Conservation (phyloP, 73 alveolate genomes). For the Durusdinium trenchii region DNA sequence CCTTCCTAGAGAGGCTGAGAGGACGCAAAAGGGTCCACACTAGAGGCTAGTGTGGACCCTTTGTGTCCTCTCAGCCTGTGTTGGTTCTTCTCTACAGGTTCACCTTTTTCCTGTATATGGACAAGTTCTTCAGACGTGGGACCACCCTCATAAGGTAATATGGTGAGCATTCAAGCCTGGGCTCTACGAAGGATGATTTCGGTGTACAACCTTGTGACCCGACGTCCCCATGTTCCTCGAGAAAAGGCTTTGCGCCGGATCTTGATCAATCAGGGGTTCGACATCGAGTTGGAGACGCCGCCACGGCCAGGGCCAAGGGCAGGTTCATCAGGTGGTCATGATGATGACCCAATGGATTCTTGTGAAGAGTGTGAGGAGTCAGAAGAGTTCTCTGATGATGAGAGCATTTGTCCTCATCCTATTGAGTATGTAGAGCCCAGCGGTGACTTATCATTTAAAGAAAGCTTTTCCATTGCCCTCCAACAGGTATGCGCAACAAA, state of each 20-base stretch:
- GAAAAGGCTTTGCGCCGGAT: neutral
- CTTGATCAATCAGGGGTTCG: neutral
- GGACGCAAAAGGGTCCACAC: too few species aligned
- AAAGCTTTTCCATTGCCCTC: neutral
- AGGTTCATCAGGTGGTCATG: neutral
- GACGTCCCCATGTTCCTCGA: conserved; percentile 31
- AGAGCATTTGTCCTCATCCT: too few species aligned
- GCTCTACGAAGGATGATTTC: conserved; percentile 25
- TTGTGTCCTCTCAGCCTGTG: neutral
- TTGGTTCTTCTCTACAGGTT: too few species aligned
- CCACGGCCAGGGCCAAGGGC: conserved; percentile 11
- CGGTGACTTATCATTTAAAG: too few species aligned
- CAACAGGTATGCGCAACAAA: neutral
- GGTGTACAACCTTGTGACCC: conserved; percentile 50
- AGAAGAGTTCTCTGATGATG: neutral
- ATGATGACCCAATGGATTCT: neutral
- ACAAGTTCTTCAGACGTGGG: too few species aligned
- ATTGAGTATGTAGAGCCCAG: too few species aligned
- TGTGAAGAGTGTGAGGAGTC: neutral
- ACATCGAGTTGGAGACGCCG: neutral
- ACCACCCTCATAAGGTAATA: neutral
- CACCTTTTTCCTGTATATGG: neutral
- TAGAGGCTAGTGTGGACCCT: neutral
- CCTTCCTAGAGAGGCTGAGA: too few species aligned
- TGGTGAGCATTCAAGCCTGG: conserved; percentile 17